Evolutionary conservation across 2,329 filamentous ascomycete species (phyloP), one percentile per base, ranked within the genome.

Genomic region (Parascedosporium putredinis): DNA sequence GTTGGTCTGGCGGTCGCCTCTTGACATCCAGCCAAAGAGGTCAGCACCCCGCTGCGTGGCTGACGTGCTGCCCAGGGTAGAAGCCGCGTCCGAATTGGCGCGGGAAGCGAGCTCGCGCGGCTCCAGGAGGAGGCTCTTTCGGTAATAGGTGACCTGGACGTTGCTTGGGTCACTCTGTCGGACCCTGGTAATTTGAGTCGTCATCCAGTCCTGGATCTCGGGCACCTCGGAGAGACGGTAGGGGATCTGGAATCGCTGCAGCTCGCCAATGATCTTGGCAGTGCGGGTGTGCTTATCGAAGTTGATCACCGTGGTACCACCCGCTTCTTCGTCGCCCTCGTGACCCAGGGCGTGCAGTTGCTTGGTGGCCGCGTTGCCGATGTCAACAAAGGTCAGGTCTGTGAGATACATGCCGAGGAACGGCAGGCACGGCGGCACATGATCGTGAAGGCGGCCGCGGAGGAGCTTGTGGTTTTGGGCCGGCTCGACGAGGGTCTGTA

Each of bases 321-420:
- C 76, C 12, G 82, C 75, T 29, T 80, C 76, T n/a, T 86, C 79
- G 12, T 73, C 71, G 5, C 73, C 70, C 62, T 75, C 64, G 20
- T 57, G 57, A 22, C 66, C 67, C 3, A 71, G 62, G 4, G 65
- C 66, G 0, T 79, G 79, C 18, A 95, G 78, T 58, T 84, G 84
- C 59, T 91, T 88, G 2, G 84, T 90, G 4, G 88, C 80, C 29
- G 87, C 86, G 64, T 97, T 97, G 54, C 93, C 93, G 55, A 91
- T 89, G 62, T 97, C 89, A 50, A 95, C 85, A 66, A 98, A 97
- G 0, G 90, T 96, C 33, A 98, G 73, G 62, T 98, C 93, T 0
- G 93, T 98, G 34, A 98, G 74, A 64, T 96, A 97, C 68, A 95
- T 95, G 55, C 93, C 93, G 2, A 98, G 79, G 64, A 97, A 98